Conservation (phyloP, 148 eudicot genomes). For the Spergularia marina region DNA sequence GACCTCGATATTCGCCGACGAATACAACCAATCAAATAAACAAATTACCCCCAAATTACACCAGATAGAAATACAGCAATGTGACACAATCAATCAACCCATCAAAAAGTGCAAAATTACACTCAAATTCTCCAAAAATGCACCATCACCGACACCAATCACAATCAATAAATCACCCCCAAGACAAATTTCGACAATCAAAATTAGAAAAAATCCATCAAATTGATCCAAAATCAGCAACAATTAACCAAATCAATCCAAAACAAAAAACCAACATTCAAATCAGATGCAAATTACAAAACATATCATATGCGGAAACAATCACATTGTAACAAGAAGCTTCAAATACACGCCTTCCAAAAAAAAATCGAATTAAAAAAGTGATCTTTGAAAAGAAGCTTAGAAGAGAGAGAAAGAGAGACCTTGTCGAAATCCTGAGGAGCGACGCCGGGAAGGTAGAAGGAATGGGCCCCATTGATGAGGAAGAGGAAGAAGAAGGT, state of each 20-base stretch:
- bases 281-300: too few species aligned
- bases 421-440: conserved; percentile 56
- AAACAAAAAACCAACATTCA: not conserved
- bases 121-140: not conserved
- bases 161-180: conserved; percentile 4
- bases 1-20: conserved; percentile 16
- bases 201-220: too few species aligned
- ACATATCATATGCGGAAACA: not conserved
- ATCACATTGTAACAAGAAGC: too few species aligned
- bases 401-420: not conserved
- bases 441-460: conserved; percentile 54
- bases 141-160: conserved; percentile 6
- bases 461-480: conserved; percentile 35
- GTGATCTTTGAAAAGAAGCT: not conserved
- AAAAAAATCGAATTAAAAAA: not conserved
- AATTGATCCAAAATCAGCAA: not conserved
- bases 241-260: conserved; percentile 1
- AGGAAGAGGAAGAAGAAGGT: conserved; percentile 25
- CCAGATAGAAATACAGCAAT: not conserved
- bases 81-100: not conserved
- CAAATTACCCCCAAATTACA: not conserved
- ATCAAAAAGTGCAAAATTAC: not conserved
- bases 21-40: not conserved
- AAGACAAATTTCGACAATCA: not conserved
- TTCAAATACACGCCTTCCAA: too few species aligned